Conservation (phyloP, 2,329 filamentous ascomycete genomes). For the Aspergillus persii region DNA sequence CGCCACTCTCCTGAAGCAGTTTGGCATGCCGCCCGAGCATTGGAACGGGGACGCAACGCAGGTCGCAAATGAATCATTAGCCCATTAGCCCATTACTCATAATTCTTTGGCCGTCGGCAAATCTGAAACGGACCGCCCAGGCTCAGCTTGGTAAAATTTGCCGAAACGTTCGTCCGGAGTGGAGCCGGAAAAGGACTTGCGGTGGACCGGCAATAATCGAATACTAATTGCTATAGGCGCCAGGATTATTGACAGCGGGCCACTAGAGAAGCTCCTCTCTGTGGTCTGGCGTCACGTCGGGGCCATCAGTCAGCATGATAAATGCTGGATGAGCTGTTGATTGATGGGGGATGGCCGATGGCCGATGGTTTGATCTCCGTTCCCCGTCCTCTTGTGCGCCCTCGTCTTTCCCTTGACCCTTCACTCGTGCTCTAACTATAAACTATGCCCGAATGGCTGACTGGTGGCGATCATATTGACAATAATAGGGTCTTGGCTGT, state of each 20-base stretch:
- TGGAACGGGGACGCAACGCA: no score
- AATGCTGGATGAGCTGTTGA: not conserved
- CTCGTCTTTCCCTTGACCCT: not conserved
- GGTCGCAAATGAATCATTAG: no score
- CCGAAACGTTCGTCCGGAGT: conserved; percentile 19
- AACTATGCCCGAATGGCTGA: not conserved
- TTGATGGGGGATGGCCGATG: not conserved
- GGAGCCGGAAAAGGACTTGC: conserved; percentile 14
- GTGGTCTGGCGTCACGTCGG: not conserved
- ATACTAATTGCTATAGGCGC: not conserved
- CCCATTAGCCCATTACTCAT: no score
- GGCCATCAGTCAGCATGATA: not conserved
- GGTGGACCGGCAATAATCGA: not conserved
- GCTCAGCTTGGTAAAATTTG: conserved; percentile 14
- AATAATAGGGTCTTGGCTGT: not conserved
- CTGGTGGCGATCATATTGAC: not conserved
- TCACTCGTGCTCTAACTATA: not conserved
- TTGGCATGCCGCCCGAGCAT: not conserved
- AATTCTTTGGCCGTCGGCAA: conserved; percentile 16
- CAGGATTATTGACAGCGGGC: not conserved
- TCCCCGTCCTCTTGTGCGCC: not conserved
- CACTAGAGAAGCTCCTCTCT: not conserved
- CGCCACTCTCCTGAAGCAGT: not conserved
- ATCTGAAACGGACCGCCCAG: conserved; percentile 21
- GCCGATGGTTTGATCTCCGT: not conserved